phyloP scores from a whole-genome alignment of 1,284 basidiomycete genomes.

The Schizophyllum commune region DNA sequence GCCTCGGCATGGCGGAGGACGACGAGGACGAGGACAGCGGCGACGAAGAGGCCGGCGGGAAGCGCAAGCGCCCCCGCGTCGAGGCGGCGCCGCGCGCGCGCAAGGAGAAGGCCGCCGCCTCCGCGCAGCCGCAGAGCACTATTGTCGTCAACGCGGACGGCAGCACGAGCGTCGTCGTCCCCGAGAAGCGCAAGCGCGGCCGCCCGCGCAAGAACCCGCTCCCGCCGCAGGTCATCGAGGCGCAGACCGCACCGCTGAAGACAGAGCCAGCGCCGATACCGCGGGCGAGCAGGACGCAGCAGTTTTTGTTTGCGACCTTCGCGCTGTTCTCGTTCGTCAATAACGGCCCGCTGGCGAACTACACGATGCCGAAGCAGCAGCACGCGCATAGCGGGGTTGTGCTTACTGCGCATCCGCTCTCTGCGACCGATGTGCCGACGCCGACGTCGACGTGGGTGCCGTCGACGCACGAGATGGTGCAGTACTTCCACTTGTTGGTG shows the following conservation, averaged over 20 bases:
- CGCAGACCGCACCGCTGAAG: constrained; percentile 8
- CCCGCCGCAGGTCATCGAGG: neutral
- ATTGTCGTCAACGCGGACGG: constrained; percentile 8
- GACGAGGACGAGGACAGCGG: constrained; percentile 52
- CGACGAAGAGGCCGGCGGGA: constrained; percentile 34
- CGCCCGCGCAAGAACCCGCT: constrained; percentile 45
- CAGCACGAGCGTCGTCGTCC: constrained; percentile 19
- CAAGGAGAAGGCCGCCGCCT: constrained; percentile 25
- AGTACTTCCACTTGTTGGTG: constrained; percentile 11
- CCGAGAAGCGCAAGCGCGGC: constrained; percentile 77
- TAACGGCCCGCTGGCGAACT: constrained; percentile 2
- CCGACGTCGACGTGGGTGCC: neutral
- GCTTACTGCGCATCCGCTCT: constrained; percentile 1
- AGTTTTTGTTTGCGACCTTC: constrained; percentile 13
- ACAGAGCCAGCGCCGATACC: neutral
- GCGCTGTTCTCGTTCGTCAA: constrained; percentile 14
- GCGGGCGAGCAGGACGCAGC: neutral
- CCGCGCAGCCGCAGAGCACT: constrained; percentile 9
- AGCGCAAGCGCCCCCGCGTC: constrained; percentile 11
- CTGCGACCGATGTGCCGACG: neutral
- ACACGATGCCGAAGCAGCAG: neutral
- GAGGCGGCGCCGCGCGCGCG: constrained; percentile 16
- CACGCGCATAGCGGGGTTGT: constrained; percentile 11
- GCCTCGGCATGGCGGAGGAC: constrained; percentile 31
- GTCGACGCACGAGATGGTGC: constrained; percentile 3